Percentiles rank a stretch among this genome's conserved stretches.
Evolutionary conservation across 345 rosid species (phyloP).

Genomic region (Salix caprea): DNA sequence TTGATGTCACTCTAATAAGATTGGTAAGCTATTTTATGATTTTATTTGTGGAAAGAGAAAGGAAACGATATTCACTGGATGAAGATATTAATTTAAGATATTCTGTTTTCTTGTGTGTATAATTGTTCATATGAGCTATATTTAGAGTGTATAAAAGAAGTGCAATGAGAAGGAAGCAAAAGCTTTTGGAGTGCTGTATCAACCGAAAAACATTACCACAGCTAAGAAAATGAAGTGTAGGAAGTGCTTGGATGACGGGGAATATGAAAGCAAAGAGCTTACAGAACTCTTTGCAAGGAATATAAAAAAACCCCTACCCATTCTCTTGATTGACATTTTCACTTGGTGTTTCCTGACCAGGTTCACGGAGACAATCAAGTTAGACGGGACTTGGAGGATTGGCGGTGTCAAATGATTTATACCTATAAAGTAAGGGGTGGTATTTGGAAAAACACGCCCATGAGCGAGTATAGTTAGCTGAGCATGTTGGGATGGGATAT

Average conservation of each 20-base stretch:
- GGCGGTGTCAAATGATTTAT: not conserved
- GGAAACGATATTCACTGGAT: not conserved
- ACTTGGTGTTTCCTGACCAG: not conserved
- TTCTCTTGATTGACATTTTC: not conserved
- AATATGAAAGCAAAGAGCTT: not conserved
- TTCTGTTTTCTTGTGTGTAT: not conserved
- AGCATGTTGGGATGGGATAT: not conserved
- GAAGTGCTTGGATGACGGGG: not conserved
- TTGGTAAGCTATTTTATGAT: constrained; percentile 2
- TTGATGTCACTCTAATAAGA: constrained; percentile 1
- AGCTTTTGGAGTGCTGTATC: not conserved
- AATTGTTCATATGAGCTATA: not conserved
- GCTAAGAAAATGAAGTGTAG: not conserved
- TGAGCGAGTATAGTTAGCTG: not conserved
- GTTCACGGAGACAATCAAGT: not conserved
- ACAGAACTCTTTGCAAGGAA: not conserved
- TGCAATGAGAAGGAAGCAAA: not conserved
- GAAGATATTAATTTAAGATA: not conserved
- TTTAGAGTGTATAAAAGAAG: not conserved
- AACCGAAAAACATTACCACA: not conserved
- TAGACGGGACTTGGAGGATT: not conserved
- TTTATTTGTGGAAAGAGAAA: not conserved
- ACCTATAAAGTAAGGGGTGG: not conserved
- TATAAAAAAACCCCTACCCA: not conserved
- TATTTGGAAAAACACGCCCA: not conserved